Conservation (phyloP, 495 filamentous ascomycete species). For the Aspergillus kassunensis region DNA sequence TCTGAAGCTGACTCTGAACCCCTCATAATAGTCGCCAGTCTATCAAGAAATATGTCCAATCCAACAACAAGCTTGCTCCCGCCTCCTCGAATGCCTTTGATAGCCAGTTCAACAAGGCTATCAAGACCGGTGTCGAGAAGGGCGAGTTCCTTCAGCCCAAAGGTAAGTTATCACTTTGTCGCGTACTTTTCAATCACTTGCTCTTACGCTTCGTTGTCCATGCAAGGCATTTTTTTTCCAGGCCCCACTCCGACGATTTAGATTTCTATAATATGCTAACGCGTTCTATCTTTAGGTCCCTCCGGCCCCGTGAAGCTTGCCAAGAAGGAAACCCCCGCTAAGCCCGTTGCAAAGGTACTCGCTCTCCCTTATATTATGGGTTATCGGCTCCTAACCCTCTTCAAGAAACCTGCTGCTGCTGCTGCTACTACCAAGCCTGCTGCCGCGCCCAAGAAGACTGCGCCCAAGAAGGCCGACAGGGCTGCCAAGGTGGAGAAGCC, state of each 20-base stretch:
- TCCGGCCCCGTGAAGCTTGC: conserved; percentile 96
- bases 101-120: conserved; percentile 86
- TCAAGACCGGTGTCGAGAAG: conserved; percentile 85
- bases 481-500: conserved; percentile 47
- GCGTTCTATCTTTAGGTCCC: conserved; percentile 53
- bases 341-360: conserved; percentile 52
- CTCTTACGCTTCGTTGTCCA: neutral
- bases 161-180: conserved; percentile 56
- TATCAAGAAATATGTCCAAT: conserved; percentile 96
- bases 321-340: conserved; percentile 71
- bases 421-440: conserved; percentile 20
- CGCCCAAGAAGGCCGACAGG: conserved; percentile 39
- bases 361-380: neutral
- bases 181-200: neutral
- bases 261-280: conserved; percentile 33
- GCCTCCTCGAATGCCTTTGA: conserved; percentile 74
- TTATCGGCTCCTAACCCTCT: too few relatives aligned
- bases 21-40: conserved; percentile 69
- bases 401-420: conserved; percentile 43
- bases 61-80: conserved; percentile 83
- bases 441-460: conserved; percentile 42
- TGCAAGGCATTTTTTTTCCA: neutral
- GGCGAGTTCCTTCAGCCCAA: conserved; percentile 90
- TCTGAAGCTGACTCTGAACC: conserved; percentile 8
- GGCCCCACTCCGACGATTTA: conserved; percentile 5